Evolutionary conservation across 306 rosid genomes (phyloP), one percentile per base, ranked within the genome.

Genomic region (Vigna trinervia): DNA sequence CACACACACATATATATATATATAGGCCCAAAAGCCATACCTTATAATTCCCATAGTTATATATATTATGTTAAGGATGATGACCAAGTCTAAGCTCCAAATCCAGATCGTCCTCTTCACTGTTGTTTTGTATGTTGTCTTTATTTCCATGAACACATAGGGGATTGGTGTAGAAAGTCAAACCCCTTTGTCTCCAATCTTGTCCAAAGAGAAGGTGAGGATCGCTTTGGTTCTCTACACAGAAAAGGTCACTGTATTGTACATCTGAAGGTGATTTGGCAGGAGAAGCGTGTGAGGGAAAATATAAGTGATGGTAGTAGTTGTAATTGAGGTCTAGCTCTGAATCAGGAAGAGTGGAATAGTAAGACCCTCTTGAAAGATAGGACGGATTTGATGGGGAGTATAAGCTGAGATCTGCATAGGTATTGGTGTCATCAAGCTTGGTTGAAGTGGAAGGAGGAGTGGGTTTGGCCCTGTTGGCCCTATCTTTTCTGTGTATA

Each of bases 11-110:
- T 0, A 30, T 4, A 30, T 30, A 30, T 30, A 28, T 4, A 30
- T 30, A 30, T 30, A 26, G 28, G 28, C 28, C 28, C 3, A 26
- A 26, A 26, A 26, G 28, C 28, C 28, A 26, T 26, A 26, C 28
- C 28, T 26, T 26, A 26, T 2, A 26, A 26, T 26, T 26, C 3
- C 28, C 28, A 26, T 2, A 26, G 28, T 26, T 26, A 26, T 26
- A 26, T 39, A 69, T 38, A 73, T 32, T 19, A 41, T 41, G 72
- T 75, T 85, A 89, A 5, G 92, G 93, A 73, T 89, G 77, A 67
- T 90, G 87, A 51, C 98, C 97, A 26, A 93, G 92, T 80, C 97
- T 93, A 82, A 93, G 98, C 92, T 91, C 97, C 90, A 93, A 87
- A 89, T 93, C 97, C 52, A 91, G 74, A 30, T 83, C 90, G 60